Base-by-base conservation (phyloP, 176 grass and related monocot genomes). In the maize (Zea mays) region DNA sequence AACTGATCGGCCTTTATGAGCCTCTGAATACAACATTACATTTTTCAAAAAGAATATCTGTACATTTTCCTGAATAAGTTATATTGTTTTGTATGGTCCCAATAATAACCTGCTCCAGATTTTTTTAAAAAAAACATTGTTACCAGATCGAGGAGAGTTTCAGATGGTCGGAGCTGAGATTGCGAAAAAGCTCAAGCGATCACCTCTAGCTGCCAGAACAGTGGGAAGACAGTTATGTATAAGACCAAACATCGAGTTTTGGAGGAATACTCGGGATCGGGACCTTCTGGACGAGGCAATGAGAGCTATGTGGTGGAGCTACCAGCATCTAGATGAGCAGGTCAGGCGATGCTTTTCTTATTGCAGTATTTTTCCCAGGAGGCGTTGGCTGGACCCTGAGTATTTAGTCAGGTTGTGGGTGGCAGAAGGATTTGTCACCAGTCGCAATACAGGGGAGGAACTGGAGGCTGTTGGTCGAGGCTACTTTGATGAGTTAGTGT, bases 291-390 rank as follows among this genome's bases (percentile, higher is more conserved):
- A 42, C 13, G 50, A 76, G 6, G 70, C 69, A 6, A 81, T 49
- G 39, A 58, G 73, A 12, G 43, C 69, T 9, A 12, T 82, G 3
- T 49, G 45, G 51, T 81, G 41, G 77, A 81, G 77, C 37, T 86
- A 80, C 40, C 77, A 81, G 1, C 11, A 81, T 17, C 51, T 86
- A 0, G 2, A 55, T 7, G 15, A 34, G 11, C 58, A 57, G 0
- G 14, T 81, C 13, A 79, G 68, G 17, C 8, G 50, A 14, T 86
- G 77, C 71, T 86, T 86, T 72, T 34, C 39, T 7, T 82, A 81
- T 8, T 86, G 77, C 21, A 77, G 50, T 33, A 27, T 76, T 16
- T 86, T 76, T 42, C 50, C 48, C 0, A 69, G 67, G 62, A 71
- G 77, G 2, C 0, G 50, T 34, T 0, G 0, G 2, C 33, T 84